phyloP scores from a whole-genome alignment of 345 rosid species.

The Syzygium aqueum region DNA sequence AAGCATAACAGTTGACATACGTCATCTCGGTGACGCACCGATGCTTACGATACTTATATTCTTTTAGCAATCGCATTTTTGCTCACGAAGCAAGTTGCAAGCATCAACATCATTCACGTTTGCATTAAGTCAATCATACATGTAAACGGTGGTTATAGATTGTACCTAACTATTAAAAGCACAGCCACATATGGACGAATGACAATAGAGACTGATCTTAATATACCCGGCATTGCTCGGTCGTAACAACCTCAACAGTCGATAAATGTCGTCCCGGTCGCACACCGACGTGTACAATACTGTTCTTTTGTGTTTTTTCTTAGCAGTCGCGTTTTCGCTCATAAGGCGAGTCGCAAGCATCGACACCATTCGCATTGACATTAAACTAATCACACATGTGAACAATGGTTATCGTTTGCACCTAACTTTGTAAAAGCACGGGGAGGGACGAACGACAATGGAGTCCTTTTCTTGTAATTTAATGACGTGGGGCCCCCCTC shows the following conservation, averaged over 20 bases:
- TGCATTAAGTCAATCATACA: no score
- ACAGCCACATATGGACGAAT: not conserved
- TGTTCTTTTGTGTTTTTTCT: not conserved
- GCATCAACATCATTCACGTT: not conserved
- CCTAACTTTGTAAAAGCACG: not conserved
- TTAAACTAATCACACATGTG: no score
- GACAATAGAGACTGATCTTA: not conserved
- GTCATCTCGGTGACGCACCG: not conserved
- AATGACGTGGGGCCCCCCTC: not conserved
- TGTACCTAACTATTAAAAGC: not conserved
- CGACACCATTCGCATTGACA: not conserved
- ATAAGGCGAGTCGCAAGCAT: accelerated
- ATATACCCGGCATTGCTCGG: no score
- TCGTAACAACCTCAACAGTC: not conserved
- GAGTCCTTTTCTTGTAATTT: not conserved
- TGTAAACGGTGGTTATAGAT: no score
- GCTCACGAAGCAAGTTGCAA: not conserved
- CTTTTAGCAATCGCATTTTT: not conserved
- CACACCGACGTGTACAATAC: accelerated
- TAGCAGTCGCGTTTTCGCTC: not conserved
- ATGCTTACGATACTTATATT: not conserved
- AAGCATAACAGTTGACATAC: not conserved
- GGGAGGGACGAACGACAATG: not conserved
- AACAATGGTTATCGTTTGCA: not conserved
- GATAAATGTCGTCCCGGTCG: not conserved